A percentile compares a stretch with the other conserved stretches of the same genome.
Evolutionary conservation across 768 basidiomycete species (phyloP).

Genomic region (Pleurotus djamor): DNA sequence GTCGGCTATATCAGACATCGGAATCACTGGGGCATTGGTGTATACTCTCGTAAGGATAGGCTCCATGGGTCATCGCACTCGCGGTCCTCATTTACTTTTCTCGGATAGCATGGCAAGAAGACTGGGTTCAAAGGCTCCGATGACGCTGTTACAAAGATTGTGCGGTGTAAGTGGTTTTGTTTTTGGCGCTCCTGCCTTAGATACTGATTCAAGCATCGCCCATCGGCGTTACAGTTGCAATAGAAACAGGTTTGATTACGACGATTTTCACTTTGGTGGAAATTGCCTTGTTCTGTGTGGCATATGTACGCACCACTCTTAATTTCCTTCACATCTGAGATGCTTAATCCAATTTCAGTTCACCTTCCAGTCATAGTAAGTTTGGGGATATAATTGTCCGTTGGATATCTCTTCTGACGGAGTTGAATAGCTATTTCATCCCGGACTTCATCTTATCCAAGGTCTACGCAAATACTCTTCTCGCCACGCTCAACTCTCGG

Average conservation of each 20-base stretch:
- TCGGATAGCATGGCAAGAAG: slow-evolving; percentile 9
- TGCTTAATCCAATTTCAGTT: background rate
- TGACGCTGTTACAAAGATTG: slow-evolving; percentile 15
- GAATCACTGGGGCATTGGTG: slow-evolving; percentile 13
- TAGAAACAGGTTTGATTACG: slow-evolving; percentile 18
- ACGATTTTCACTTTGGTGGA: slow-evolving; percentile 12
- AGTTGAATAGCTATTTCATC: slow-evolving; percentile 14
- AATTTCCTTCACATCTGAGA: background rate
- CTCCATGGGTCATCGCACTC: background rate
- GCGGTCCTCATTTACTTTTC: background rate
- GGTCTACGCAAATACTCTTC: slow-evolving; percentile 15
- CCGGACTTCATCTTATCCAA: slow-evolving; percentile 16
- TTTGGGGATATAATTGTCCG: background rate
- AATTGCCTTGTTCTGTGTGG: slow-evolving; percentile 11
- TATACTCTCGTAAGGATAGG: slow-evolving; percentile 11
- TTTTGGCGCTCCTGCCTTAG: too few relatives aligned
- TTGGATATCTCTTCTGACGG: background rate
- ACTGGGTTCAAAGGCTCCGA: slow-evolving; percentile 12
- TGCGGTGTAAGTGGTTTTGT: slow-evolving; percentile 11
- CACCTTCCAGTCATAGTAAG: slow-evolving; percentile 11
- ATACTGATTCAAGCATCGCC: too few relatives aligned
- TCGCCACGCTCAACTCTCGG: slow-evolving; percentile 15
- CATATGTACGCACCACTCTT: slow-evolving; percentile 10
- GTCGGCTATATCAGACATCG: slow-evolving; percentile 13
- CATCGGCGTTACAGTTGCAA: slow-evolving; percentile 9